These are phyloP conservation scores for Chrysoporthe cubensis DNA, from an alignment of 2,329 filamentous ascomycete species.

Conservation along the genomic window DNA sequence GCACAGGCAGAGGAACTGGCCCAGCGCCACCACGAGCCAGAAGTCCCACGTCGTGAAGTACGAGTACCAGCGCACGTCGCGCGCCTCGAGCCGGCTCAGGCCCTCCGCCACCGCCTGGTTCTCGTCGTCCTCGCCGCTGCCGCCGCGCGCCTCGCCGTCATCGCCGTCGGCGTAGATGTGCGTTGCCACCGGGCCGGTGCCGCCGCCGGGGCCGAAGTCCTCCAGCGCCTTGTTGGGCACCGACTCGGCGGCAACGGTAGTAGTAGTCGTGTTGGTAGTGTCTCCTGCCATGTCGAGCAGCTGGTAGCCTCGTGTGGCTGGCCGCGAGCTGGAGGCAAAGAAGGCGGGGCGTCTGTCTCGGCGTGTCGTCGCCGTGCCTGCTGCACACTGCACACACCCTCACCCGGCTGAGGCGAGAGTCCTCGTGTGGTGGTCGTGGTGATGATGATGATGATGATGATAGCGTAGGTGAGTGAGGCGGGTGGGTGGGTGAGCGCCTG, in stretches of 20 bases:
- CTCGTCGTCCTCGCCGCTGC: conserved; percentile 29
- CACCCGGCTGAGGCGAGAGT: background rate
- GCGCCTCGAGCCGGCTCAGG: conserved; percentile 58
- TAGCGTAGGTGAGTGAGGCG: background rate
- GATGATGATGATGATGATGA: background rate
- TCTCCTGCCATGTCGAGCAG: conserved; percentile 19
- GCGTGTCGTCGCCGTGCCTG: too few species aligned
- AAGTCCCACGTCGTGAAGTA: conserved; percentile 87
- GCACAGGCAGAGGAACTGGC: conserved; percentile 84
- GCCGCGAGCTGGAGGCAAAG: too few species aligned
- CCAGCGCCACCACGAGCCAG: conserved; percentile 79
- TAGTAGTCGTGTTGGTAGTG: conserved; percentile 14
- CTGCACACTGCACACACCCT: background rate
- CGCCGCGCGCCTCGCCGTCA: background rate
- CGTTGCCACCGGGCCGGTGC: conserved; percentile 34
- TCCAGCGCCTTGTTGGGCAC: conserved; percentile 36
- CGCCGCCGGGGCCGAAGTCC: conserved; percentile 32
- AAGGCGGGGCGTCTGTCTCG: too few species aligned
- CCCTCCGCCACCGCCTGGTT: conserved; percentile 52
- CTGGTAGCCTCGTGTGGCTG: too few species aligned
- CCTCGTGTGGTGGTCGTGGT: background rate
- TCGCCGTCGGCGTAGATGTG: conserved; percentile 29
- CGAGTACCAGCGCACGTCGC: conserved; percentile 63
- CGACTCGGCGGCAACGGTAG: conserved; percentile 19
- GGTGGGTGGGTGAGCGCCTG: background rate